Base-by-base conservation (phyloP, 768 basidiomycete genomes). In the Suillus alpinus region DNA sequence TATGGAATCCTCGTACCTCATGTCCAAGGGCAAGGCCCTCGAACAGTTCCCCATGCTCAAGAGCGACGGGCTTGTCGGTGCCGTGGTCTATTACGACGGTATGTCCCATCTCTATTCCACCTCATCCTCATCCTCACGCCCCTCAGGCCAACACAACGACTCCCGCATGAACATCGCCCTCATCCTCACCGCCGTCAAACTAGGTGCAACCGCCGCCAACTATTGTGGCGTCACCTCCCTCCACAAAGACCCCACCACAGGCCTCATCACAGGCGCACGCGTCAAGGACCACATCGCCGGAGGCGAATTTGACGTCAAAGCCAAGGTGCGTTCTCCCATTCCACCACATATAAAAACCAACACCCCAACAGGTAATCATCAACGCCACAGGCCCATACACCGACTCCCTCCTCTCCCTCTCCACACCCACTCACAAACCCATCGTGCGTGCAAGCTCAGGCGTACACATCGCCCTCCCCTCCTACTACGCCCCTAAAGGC, bases 21-120 rank as follows among this genome's bases (percentile, higher is more conserved):
- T 99, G 92, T 91, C 88, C 69, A 94, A 90, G 69, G 91, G 92
- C 12, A 94, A 95, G 70, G 94, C 96, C 0, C 77, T 98, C 23
- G 94, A 97, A 70, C 86, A 91, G 0, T 99, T 98, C 79, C 96
- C 96, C 0, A 97, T 96, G 92, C 82, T 99, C 63, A 98, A 98
- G 74, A 81, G 80, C 36, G 88, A 97, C 6, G 94, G 94, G 3
- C 82, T 98, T 12, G 94, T 95, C 36, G 95, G 95, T 20, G 95
- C 94, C 14, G 80, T 99, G 58, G 96, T 99, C 16, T 98, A 98
- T 76, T 97, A 99, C 66, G 96, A 99, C 69, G 95, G 95, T 91
- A 67, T 61, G 82, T 60, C 29, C 10, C 40, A n/a, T 29, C 13
- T 20, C 43, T 6, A 41, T 31, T 6, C 47, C 39, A 9, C 37